Conservation (phyloP, 352 stramenopile species). For the Globisporangium cystogenes region DNA sequence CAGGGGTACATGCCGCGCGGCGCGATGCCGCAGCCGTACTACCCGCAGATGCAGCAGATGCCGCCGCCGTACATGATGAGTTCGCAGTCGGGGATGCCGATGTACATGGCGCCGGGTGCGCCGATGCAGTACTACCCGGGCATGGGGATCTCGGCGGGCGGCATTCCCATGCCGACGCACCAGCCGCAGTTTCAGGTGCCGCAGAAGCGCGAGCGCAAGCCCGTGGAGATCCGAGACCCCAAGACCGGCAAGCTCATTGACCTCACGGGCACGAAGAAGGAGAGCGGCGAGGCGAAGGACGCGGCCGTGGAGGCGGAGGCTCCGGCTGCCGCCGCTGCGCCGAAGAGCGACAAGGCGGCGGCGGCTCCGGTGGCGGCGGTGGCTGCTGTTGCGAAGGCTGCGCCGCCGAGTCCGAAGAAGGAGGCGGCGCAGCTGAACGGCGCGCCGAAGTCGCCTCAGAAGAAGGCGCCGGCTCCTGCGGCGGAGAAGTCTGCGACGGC, state of each 20-base stretch:
- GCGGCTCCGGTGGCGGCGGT: background rate
- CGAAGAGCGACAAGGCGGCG: background rate
- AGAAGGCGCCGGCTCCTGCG: constrained; percentile 4
- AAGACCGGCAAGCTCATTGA: constrained; percentile 9
- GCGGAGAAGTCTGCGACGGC: constrained; percentile 1
- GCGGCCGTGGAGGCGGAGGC: background rate
- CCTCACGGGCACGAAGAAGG: constrained; percentile 7
- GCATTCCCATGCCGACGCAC: constrained; percentile 25
- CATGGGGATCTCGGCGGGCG: constrained; percentile 33
- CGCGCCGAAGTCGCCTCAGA: constrained; percentile 17
- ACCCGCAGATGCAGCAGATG: constrained; percentile 39
- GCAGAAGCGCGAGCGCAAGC: constrained; percentile 42
- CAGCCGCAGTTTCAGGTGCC: constrained; percentile 18
- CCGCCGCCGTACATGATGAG: constrained; percentile 45
- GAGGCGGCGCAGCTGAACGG: constrained; percentile 13
- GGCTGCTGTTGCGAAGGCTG: constrained; percentile 8
- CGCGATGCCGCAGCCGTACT: constrained; percentile 41
- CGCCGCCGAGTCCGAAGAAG: constrained; percentile 11
- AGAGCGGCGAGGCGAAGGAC: background rate
- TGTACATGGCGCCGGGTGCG: constrained; percentile 8
- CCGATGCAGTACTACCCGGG: constrained; percentile 38
- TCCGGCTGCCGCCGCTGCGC: background rate
- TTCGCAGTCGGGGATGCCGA: constrained; percentile 27
- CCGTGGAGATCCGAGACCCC: constrained; percentile 27
- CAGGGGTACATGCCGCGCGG: constrained; percentile 37